These are phyloP conservation scores for Solanum okadae DNA, from an alignment of 257 asterid genomes.

Conservation along the genomic window DNA sequence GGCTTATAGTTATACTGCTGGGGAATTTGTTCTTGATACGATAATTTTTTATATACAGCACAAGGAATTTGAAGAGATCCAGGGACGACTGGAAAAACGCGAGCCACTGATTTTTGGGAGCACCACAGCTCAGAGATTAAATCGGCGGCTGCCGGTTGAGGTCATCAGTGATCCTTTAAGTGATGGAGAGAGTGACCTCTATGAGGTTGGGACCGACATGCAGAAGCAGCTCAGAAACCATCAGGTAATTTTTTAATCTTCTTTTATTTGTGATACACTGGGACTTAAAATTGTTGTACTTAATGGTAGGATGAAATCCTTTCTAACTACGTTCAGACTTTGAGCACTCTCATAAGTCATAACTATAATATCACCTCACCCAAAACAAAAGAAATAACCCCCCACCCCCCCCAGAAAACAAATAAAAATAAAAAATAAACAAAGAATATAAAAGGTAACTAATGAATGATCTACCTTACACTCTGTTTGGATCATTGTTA, in stretches of 20 bases:
- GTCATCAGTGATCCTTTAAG: conserved; percentile 93
- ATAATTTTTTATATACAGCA: conserved; percentile 46
- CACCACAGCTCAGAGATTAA: conserved; percentile 53
- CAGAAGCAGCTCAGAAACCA: conserved; percentile 54
- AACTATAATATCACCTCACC: neutral
- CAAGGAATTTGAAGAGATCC: conserved; percentile 88
- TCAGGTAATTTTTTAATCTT: conserved; percentile 41
- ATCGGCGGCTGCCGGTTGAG: conserved; percentile 64
- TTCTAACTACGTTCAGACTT: neutral
- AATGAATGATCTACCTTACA: neutral
- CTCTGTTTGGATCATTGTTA: too few species aligned
- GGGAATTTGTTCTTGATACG: neutral
- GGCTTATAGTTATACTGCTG: neutral
- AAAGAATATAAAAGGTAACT: neutral
- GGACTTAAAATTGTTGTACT: neutral
- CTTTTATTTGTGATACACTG: neutral
- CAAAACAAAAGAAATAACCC: neutral
- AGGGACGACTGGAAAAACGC: conserved; percentile 58
- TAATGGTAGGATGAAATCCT: neutral
- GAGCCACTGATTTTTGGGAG: conserved; percentile 68
- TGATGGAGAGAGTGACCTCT: conserved; percentile 58
- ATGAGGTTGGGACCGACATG: conserved; percentile 51
- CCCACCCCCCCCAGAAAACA: neutral
- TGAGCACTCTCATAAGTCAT: neutral
- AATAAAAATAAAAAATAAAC: too few species aligned